Percentiles rank a stretch among this genome's conserved stretches.
These are phyloP conservation scores for Phytophthora litchii DNA, from an alignment of 352 stramenopile genomes.

Conservation along the genomic window DNA sequence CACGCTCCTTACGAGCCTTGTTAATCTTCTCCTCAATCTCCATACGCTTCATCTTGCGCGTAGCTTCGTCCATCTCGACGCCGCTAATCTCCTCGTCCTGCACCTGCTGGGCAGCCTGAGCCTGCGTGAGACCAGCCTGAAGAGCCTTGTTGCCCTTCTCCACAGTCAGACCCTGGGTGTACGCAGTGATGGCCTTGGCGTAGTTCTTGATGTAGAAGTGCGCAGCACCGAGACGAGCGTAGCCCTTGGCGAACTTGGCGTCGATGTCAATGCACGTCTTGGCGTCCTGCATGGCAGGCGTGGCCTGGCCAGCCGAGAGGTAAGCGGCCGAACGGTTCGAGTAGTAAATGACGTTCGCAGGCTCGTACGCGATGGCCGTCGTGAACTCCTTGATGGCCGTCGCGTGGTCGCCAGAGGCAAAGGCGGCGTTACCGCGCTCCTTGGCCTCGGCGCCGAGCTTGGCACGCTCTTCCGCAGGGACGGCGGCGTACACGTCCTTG, in stretches of 20 bases:
- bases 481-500: slow-evolving; percentile 78
- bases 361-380: slow-evolving; percentile 85
- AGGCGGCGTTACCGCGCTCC: slow-evolving; percentile 85
- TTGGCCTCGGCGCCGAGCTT: slow-evolving; percentile 85
- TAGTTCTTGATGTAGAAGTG: slow-evolving; percentile 92
- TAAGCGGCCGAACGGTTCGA: slow-evolving; percentile 90
- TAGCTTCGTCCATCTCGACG: slow-evolving; percentile 89
- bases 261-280: slow-evolving; percentile 88
- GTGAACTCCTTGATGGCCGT: slow-evolving; percentile 90
- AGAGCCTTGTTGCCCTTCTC: slow-evolving; percentile 89
- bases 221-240: slow-evolving; percentile 81
- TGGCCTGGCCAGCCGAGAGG: slow-evolving; percentile 79
- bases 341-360: slow-evolving; percentile 88
- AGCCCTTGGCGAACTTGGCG: slow-evolving; percentile 87
- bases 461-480: slow-evolving; percentile 68
- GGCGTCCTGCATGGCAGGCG: slow-evolving; percentile 82
- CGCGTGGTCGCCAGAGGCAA: slow-evolving; percentile 76
- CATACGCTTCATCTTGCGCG: slow-evolving; percentile 91
- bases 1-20: slow-evolving; percentile 85
- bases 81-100: slow-evolving; percentile 85
- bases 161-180: slow-evolving; percentile 78
- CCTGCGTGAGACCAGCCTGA: slow-evolving; percentile 82
- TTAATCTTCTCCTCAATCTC: slow-evolving; percentile 92
- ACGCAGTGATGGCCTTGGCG: slow-evolving; percentile 83
- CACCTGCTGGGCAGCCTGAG: slow-evolving; percentile 81